Base-by-base conservation (phyloP, 257 asterid genomes). In the Rubia yunnanensis region DNA sequence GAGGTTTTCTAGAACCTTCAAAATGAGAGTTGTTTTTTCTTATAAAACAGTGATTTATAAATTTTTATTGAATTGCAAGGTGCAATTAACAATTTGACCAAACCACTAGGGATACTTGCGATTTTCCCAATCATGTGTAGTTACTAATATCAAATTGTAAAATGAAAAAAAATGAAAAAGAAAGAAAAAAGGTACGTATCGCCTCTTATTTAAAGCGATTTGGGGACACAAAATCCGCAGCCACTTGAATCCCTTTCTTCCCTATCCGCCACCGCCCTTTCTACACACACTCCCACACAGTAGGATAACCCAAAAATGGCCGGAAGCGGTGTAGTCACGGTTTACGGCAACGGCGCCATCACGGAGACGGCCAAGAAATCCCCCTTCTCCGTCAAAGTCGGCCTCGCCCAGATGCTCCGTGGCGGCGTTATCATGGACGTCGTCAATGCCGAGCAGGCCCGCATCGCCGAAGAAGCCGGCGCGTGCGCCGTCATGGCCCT, bases 401-500 rank as follows among this genome's bases (percentile, higher is more conserved):
- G 97, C 70, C 86, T 89, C 5, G 95, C 95, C 46, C 97, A 89
- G 80, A 89, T 89, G 97, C 97, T 89, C 77, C 94, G 95, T 35
- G 95, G 94, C 74, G 97, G 95, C 73, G 95, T 89, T 0, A 89
- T 89, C 77, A 89, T 89, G 97, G 97, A 89, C 80, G 97, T 89
- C 64, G 94, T 89, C 69, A 88, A 56, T n/a, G 72, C 97, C 4
- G 97, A 90, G 59, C 97, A 90, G 35, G 96, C 97, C 60, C 88
- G 97, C n/a, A 74, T 90, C 73, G 97, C 97, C 3, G 97, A 90
- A 77, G 96, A 88, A 36, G 97, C 96, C 53, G 96, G 97, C 46
- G 95, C 97, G 3, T 90, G 96, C 75, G 97, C 97, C 65, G 97
- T 90, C 72, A 90, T 90, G 97, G 97, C 97, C 3, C 73, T 90